These are phyloP conservation scores for Cyclotella sp. DNA, from an alignment of 108 stramenopile species.

Conservation along the genomic window DNA sequence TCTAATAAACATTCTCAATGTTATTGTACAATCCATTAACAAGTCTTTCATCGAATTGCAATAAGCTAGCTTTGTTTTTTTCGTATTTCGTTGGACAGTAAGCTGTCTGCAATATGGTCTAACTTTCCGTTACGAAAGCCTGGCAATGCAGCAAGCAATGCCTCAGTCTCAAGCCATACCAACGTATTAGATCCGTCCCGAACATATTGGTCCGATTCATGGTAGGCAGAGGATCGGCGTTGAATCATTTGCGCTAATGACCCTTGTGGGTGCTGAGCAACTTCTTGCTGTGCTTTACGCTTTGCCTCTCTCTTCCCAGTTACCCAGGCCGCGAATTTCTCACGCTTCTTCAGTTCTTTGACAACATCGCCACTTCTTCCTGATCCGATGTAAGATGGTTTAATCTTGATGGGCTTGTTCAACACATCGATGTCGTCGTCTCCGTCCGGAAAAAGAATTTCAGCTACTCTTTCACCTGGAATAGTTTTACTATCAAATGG, in stretches of 20 bases:
- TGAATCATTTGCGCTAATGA: constrained; percentile 30
- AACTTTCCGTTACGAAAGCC: constrained; percentile 49
- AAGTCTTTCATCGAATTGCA: background rate
- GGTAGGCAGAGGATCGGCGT: constrained; percentile 23
- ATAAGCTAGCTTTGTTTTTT: constrained; percentile 15
- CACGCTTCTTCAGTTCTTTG: constrained; percentile 41
- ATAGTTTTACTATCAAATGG: constrained; percentile 44
- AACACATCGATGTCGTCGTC: constrained; percentile 50
- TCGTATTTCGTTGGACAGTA: constrained; percentile 40
- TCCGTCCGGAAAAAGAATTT: constrained; percentile 49
- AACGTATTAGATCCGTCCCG: constrained; percentile 43
- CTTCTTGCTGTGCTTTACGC: constrained; percentile 39
- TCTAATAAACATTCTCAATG: background rate
- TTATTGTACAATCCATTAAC: background rate
- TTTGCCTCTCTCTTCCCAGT: constrained; percentile 49
- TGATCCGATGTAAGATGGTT: constrained; percentile 23
- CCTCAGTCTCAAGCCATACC: constrained; percentile 53
- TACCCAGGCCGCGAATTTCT: constrained; percentile 48
- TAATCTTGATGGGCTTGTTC: constrained; percentile 46
- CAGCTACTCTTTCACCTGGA: constrained; percentile 47
- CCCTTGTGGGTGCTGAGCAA: constrained; percentile 38
- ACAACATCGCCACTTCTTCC: background rate
- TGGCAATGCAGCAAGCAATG: constrained; percentile 56
- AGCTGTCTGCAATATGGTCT: constrained; percentile 48
- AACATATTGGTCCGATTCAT: constrained; percentile 55